Base-by-base conservation (phyloP, 2,329 filamentous ascomycete genomes). In the Aspergillus melleus region DNA sequence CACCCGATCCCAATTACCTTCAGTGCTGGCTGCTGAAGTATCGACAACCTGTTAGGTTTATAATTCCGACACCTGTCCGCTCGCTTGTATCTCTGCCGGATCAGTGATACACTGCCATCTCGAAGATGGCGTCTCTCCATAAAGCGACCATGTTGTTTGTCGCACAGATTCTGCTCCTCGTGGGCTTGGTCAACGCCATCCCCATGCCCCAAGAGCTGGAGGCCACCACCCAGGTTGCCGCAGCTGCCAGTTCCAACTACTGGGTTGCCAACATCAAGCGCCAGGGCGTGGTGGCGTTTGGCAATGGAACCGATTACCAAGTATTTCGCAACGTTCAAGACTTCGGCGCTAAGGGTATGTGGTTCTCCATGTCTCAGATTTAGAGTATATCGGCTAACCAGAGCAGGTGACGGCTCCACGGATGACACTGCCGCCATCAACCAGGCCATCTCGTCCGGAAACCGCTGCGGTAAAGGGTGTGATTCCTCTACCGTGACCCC, bases 371-470 rank as follows among this genome's bases (percentile, higher is more conserved):
- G 19, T 6, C 11, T 49, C 19, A 5, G 9, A 6, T 61, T 49
- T 22, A 54, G 0, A n/a, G 11, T 49, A 8, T 19, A 12, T n/a
- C 10, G 2, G 32, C 64, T 72, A 54, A 70, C 62, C 53, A 71
- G 54, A 77, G 73, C 55, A 76, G 85, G 85, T 64, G 86, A 89
- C 67, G 88, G 88, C 14, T 76, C 79, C 0, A 90, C 89, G 26
- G 94, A 98, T 73, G 93, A 97, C 72, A 96, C 93, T 0, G 88
- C 77, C 0, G 91, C 93, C 58, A 96, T 98, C 83, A 97, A 96
- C 79, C 76, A 80, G 46, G 92, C 92, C 64, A 90, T 97, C 69
- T 82, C 85, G 5, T 85, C 86, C n/a, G 91, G 92, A 29, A 82
- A 84, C 68, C 90, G 94, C 49, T 98, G 94, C 72, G 92, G 91